phyloP scores from a whole-genome alignment of 176 grass and related monocot genomes.

The Triticum dicoccoides region DNA sequence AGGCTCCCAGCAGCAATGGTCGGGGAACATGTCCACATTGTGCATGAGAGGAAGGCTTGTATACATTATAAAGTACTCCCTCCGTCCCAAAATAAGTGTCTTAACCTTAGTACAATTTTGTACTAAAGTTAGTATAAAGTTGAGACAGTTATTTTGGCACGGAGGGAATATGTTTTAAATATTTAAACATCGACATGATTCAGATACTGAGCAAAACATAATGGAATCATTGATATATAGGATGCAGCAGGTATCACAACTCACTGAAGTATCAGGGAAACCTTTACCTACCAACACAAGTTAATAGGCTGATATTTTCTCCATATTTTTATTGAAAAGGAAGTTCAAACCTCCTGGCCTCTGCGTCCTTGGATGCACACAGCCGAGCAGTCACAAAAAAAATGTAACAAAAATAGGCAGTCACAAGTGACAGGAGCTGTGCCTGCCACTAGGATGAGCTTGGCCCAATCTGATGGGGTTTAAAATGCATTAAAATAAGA shows the following conservation, averaged over 20 bases:
- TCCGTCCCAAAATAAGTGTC: no score
- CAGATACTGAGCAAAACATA: neutral
- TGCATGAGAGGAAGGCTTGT: no score
- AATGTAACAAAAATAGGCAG: neutral
- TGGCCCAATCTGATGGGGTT: neutral
- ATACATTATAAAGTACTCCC: no score
- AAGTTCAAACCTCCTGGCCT: no score
- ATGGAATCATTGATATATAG: neutral
- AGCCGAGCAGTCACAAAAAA: neutral
- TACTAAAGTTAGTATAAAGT: no score
- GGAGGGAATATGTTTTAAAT: neutral
- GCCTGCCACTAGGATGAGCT: neutral
- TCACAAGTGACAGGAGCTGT: neutral
- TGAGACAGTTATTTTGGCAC: no score
- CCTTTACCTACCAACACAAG: neutral
- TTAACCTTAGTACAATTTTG: no score
- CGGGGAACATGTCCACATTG: no score
- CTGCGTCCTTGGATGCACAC: no score
- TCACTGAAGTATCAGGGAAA: neutral
- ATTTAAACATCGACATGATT: neutral
- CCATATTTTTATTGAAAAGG: neutral
- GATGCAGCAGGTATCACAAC: neutral
- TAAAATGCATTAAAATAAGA: neutral
- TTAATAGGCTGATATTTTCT: neutral
- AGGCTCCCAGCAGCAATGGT: no score